Evolutionary conservation across 345 rosid species (phyloP).

Genomic region (Euphorbia pulcherrima): DNA sequence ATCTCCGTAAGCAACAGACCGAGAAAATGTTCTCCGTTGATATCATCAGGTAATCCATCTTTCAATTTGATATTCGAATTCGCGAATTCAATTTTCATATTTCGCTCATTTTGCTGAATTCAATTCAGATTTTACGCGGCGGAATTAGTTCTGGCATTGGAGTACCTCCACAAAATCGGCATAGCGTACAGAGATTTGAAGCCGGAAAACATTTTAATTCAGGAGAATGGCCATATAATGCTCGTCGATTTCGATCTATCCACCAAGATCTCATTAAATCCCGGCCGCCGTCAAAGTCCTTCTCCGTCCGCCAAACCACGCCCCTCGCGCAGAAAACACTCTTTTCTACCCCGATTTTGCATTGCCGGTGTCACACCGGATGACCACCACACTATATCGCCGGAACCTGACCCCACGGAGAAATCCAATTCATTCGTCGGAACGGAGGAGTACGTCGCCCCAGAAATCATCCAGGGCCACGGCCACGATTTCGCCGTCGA

Average conservation of each 20-base stretch:
- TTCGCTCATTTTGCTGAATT: too few relatives aligned
- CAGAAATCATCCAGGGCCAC: conserved; percentile 62
- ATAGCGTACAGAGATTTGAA: conserved; percentile 83
- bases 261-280: conserved; percentile 47
- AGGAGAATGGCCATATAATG: conserved; percentile 84
- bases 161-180: conserved; percentile 64
- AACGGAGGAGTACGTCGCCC: conserved; percentile 95
- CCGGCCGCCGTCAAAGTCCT: conserved; percentile 23
- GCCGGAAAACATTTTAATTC: conserved; percentile 83
- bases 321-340: conserved; percentile 18
- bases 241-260: conserved; percentile 94
- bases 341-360: conserved; percentile 35
- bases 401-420: conserved; percentile 27
- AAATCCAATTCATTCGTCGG: conserved; percentile 89
- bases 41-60: conserved; percentile 46
- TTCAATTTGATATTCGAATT: not conserved
- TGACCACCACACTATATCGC: conserved; percentile 12
- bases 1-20: conserved; percentile 51
- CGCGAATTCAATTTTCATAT: not conserved
- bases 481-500: conserved; percentile 90
- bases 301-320: conserved; percentile 11
- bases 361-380: conserved; percentile 46
- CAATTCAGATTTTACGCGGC: conserved; percentile 76
- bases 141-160: conserved; percentile 72
- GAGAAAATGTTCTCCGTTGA: conserved; percentile 78